A percentile compares a stretch with the other conserved stretches of the same genome.
Evolutionary conservation across 176 grass and related monocot genomes (phyloP).

Genomic region (Zoysia japonica): DNA sequence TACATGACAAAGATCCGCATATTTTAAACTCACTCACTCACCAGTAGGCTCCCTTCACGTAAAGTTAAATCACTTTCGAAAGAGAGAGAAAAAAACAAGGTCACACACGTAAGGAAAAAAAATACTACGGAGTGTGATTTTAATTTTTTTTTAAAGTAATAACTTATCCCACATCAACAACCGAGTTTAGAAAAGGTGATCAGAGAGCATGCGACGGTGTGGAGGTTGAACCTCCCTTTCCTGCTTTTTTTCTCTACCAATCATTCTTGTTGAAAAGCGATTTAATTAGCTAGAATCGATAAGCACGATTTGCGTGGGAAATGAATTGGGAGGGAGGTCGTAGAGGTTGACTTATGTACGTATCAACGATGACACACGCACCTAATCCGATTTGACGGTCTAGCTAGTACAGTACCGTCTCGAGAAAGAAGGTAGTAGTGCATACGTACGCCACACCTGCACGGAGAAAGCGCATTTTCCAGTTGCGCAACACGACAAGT

Average conservation of each 20-base stretch:
- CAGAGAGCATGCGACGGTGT: too few relatives aligned
- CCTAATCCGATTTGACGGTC: background rate
- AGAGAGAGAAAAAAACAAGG: too few relatives aligned
- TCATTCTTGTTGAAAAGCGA: background rate
- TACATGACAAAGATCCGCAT: background rate
- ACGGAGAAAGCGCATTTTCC: background rate
- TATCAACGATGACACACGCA: background rate
- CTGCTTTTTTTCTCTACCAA: background rate
- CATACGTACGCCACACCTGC: background rate
- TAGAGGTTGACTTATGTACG: background rate
- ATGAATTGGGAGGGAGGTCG: background rate
- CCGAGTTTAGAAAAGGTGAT: constrained; percentile 1
- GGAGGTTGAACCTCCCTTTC: constrained; percentile 15
- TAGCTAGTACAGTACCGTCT: background rate
- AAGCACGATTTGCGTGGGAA: constrained; percentile 29
- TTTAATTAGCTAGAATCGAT: background rate
- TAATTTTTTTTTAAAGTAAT: too few relatives aligned
- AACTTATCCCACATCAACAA: constrained; percentile 4
- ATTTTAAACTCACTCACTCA: background rate
- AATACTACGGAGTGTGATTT: too few relatives aligned
- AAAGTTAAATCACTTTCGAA: too few relatives aligned
- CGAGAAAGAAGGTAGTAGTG: background rate
- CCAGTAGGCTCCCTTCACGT: background rate
- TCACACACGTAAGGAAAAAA: too few relatives aligned
- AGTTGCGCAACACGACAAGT: constrained; percentile 12